Base-by-base conservation (phyloP, 2,329 filamentous ascomycete genomes). In the Diaporthe humulicola region DNA sequence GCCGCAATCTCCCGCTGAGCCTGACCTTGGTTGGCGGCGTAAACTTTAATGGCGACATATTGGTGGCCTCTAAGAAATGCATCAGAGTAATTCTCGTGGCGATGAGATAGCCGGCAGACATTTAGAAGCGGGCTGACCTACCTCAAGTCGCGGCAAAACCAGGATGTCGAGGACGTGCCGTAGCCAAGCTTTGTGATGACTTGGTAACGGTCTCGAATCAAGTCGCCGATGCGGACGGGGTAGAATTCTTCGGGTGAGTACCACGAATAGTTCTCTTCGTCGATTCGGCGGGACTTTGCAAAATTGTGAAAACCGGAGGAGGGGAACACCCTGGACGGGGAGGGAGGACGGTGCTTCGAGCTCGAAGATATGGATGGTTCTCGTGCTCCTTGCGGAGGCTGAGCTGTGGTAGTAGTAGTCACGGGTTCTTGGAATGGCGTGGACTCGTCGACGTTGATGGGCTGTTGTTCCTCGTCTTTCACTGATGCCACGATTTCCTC, bases 61-160 rank as follows among this genome's bases (percentile, higher is more conserved):
- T 19, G 56, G 33, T 58, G 56, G 19, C 30, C 22, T 10, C 56
- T 58, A n/a, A 14, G 30, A 19, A 58, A 58, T 2, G 30, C 19
- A 9, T n/a, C 19, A 58, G 56, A 57, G 22, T n/a, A 9, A 36
- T 14, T 33, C 7, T 57, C 28, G 19, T n/a, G 19, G 10, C 19
- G 19, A 22, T 36, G 30, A 4, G 22, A 36, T n/a, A 14, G 19
- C 19, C 9, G n/a, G 45, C 7, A 48, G 45, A 50, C n/a, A n/a
- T n/a, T n/a, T n/a, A n/a, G n/a, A n/a, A n/a, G 22, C 22, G 8
- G n/a, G 45, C 9, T 33, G 30, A 36, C 22, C 15, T 38, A 38
- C 56, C 30, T 58, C 33, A 58, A 12, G 56, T 58, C 56, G 22
- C 56, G 56, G 56, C 30, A 58, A 12, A 58, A 30, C 56, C 56